Base-by-base conservation (phyloP, 1,284 basidiomycete species). In the Naganishia sp. region DNA sequence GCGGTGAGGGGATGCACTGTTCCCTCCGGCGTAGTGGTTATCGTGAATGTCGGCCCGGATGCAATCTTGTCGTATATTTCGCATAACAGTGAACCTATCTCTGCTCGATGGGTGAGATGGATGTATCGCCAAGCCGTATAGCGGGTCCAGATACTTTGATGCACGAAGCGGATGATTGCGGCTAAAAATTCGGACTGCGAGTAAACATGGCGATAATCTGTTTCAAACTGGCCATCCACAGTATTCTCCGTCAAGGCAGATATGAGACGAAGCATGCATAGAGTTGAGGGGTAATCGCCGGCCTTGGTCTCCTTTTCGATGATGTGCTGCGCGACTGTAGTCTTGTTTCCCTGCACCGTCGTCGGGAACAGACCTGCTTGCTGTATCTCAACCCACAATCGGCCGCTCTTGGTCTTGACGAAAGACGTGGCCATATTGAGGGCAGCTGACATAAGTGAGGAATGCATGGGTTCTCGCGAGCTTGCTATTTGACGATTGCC, bases 141-240 rank as follows among this genome's bases (percentile, higher is more conserved):
- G 33, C 60, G 53, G n/a, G 65, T 57, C 68, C 65, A 69, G 21
- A 69, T 52, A 43, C 39, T 55, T 25, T 63, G 56, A 57, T 66
- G 65, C 25, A 65, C 25, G 44, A 69, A 66, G 10, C 45, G 54
- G 3, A 66, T 36, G 39, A 54, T 49, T 15, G 49, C 42, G 25
- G 52, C 39, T 1, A 69, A 45, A 55, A 52, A 59, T n/a, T 64
- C 48, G 11, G 59, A 65, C 28, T 65, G 55, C 23, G 44, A 11
- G 39, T 66, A 48, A 11, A 64, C 43, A 25, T 39, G 42, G 16
- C 63, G 55, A 21, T 63, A 63, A 33, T 65, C 64, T 13, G 42
- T 56, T 15, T 57, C 48, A 48, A 64, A 60, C 28, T 66, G 64
- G 0, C 52, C 64, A 18, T 60, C 23, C 23, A 63, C 55, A 11